phyloP scores from a whole-genome alignment of 2,329 filamentous ascomycete species.

The Apiospora sp. region DNA sequence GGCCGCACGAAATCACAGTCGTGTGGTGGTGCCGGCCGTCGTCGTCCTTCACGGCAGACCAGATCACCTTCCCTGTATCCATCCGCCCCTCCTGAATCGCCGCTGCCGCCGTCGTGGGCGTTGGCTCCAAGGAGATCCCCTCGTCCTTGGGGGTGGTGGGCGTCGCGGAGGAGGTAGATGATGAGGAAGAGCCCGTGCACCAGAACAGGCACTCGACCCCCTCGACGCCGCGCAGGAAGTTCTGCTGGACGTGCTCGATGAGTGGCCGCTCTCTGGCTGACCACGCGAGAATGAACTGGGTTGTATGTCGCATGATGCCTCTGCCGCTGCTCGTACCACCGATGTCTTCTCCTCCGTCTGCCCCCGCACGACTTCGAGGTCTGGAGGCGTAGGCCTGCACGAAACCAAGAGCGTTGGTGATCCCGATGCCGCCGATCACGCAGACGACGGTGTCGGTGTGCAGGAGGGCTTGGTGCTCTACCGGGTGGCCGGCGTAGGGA shows the following conservation, averaged over 20 bases:
- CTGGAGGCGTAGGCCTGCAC: conserved; percentile 33
- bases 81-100: conserved; percentile 31
- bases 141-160: neutral
- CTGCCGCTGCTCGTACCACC: too few relatives aligned
- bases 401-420: conserved; percentile 33
- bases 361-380: neutral
- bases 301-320: conserved; percentile 32
- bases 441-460: conserved; percentile 33
- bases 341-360: neutral
- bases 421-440: conserved; percentile 31
- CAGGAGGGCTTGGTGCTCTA: conserved; percentile 27
- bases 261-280: conserved; percentile 36
- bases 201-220: conserved; percentile 32
- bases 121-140: neutral
- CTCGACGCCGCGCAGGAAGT: conserved; percentile 30
- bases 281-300: conserved; percentile 37
- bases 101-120: neutral
- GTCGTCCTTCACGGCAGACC: conserved; percentile 28
- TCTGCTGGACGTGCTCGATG: conserved; percentile 34
- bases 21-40: conserved; percentile 31
- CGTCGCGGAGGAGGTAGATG: neutral
- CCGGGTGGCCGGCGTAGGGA: conserved; percentile 31
- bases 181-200: conserved; percentile 25
- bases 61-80: conserved; percentile 33
- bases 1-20: conserved; percentile 38